These are phyloP conservation scores for Amanita pseudoporphyria DNA, from an alignment of 768 basidiomycete species.

Conservation along the genomic window DNA sequence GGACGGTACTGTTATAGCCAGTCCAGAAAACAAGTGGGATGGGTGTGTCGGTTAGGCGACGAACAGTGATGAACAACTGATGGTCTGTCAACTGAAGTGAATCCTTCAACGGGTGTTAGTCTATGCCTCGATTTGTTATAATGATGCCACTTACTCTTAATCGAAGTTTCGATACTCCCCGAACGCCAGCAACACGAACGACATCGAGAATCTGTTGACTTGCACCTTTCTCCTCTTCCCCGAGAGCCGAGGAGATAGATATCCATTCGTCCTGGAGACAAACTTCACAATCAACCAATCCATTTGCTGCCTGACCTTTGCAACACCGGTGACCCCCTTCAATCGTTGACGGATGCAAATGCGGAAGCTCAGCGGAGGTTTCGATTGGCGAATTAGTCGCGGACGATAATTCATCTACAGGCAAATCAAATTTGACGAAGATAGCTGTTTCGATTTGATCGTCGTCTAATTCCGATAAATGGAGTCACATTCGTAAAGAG, in stretches of 20 bases:
- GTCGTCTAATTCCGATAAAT: conserved; percentile 46
- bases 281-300: conserved; percentile 32
- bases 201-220: conserved; percentile 26
- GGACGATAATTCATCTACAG: conserved; percentile 12
- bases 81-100: conserved; percentile 12
- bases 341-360: conserved; percentile 33
- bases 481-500: neutral
- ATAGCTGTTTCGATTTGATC: conserved; percentile 74
- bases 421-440: conserved; percentile 27
- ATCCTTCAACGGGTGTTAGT: conserved; percentile 9
- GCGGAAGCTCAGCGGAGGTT: conserved; percentile 13
- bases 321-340: conserved; percentile 42
- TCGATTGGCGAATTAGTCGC: conserved; percentile 9
- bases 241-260: conserved; percentile 19
- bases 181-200: conserved; percentile 25
- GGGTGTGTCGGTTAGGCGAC: conserved; percentile 32
- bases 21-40: conserved; percentile 58
- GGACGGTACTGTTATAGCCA: conserved; percentile 45
- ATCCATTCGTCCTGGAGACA: conserved; percentile 36
- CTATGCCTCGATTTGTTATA: conserved; percentile 1
- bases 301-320: conserved; percentile 19
- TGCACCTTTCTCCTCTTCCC: conserved; percentile 18
- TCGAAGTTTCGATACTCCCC: conserved; percentile 29
- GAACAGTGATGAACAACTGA: conserved; percentile 23
- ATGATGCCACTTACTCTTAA: conserved; percentile 24